Evolutionary conservation across 2,329 filamentous ascomycete species (phyloP), one percentile per base, ranked within the genome.

Genomic region (Ceratocystis alfenasii): DNA sequence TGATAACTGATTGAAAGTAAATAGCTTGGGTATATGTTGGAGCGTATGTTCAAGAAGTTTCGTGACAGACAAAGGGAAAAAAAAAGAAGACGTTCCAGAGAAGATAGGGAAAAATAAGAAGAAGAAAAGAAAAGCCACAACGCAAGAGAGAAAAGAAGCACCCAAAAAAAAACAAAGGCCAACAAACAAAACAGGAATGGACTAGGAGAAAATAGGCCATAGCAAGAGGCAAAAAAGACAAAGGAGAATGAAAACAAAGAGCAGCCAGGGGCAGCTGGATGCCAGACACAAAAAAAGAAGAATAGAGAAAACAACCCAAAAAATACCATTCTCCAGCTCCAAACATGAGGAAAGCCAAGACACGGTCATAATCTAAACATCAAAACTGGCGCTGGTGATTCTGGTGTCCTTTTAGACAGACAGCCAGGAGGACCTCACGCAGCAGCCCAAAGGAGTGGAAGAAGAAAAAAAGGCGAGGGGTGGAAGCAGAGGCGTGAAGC

Each of bases 361-460:
- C 30, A 59, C 44, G 63, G 55, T 65, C 63, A 60, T 65, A 62
- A 65, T 62, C 64, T 61, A 65, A 55, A 65, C 64, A 65, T 60
- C 64, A 65, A 62, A 62, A 41, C 36, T 41, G 33, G 41, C 20
- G 63, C n/a, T 33, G 65, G 68, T 55, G n/a, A 17, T 45, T 53
- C 66, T 48, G 68, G 70, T 71, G 71, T 68, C 65, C 68, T 55
- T 70, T 68, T 12, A 66, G 63, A 69, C 65, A 68, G 68, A 68
- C 69, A 41, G 36, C 36, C 36, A 15, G 10, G 3, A 41, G 10
- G 0, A 15, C 1, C 36, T 41, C 68, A 69, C 68, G 45, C 70
- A 70, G 70, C 70, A 67, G 70, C 65, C 63, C 67, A 68, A 73
- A 72, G 72, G 71, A 72, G 62, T 71, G 45, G 15, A 33, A 41